Evolutionary conservation across 1,284 basidiomycete genomes (phyloP).

Genomic region (Pterula multifida): DNA sequence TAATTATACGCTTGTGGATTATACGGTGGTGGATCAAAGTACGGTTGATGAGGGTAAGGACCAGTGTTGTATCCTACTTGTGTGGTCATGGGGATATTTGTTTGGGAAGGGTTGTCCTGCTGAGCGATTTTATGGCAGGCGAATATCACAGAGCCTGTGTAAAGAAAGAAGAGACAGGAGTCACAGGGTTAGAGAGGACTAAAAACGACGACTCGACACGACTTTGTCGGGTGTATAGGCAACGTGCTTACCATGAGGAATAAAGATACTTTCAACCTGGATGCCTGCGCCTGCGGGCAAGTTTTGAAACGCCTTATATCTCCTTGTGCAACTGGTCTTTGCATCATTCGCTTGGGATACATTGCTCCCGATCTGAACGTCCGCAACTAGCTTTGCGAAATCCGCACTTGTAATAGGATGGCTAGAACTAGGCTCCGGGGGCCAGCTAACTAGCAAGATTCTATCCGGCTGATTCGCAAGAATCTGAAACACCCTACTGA

Average conservation of each 20-base stretch:
- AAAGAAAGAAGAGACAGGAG: constrained; percentile 16
- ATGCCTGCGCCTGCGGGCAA: constrained; percentile 52
- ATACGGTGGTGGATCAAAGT: constrained; percentile 34
- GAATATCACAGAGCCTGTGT: constrained; percentile 65
- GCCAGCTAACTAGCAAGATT: constrained; percentile 75
- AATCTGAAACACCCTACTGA: constrained; percentile 74
- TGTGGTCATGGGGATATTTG: constrained; percentile 11
- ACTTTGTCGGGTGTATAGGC: constrained; percentile 9
- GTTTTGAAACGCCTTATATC: constrained; percentile 75
- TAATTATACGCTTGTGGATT: constrained; percentile 13
- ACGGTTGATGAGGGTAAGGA: constrained; percentile 22
- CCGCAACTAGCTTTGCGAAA: constrained; percentile 72
- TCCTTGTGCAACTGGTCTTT: constrained; percentile 87
- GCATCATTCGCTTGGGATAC: constrained; percentile 36
- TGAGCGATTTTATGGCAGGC: constrained; percentile 60
- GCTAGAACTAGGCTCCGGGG: constrained; percentile 49
- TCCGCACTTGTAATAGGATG: constrained; percentile 65
- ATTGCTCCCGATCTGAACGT: constrained; percentile 55
- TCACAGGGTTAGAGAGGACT: constrained; percentile 8
- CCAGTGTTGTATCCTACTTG: constrained; percentile 16
- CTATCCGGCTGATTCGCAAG: constrained; percentile 45
- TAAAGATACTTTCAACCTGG: constrained; percentile 82
- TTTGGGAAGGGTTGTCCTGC: constrained; percentile 8
- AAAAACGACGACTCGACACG: constrained; percentile 4
- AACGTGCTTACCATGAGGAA: constrained; percentile 72